Conservation (phyloP, 306 rosid genomes). For the Lotus japonicus region DNA sequence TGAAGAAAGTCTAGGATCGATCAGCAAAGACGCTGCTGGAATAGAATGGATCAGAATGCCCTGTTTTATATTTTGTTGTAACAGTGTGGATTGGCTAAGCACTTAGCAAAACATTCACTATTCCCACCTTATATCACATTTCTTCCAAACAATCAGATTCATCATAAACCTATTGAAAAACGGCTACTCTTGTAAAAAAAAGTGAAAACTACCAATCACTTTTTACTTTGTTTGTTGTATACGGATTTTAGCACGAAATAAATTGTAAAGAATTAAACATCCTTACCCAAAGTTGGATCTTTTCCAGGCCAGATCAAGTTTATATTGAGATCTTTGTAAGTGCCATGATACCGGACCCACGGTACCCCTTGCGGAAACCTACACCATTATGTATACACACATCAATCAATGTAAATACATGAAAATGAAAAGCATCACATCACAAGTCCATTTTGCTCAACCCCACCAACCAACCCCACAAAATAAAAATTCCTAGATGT, state of each 20-base stretch:
- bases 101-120: conserved; percentile 2
- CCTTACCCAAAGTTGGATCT: conserved; percentile 62
- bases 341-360: conserved; percentile 73
- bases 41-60: background rate
- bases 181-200: background rate
- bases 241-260: background rate
- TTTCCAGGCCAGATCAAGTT: conserved; percentile 86
- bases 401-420: no score
- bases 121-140: background rate
- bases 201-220: background rate
- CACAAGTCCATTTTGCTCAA: no score
- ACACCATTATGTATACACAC: conserved; percentile 18
- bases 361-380: conserved; percentile 79
- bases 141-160: background rate
- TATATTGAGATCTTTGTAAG: conserved; percentile 56
- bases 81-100: background rate
- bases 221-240: background rate
- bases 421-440: no score
- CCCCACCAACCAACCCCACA: no score
- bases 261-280: conserved; percentile 1
- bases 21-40: background rate
- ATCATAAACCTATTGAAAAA: background rate
- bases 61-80: background rate
- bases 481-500: no score
- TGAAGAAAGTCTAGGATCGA: background rate